Base-by-base conservation (phyloP, 768 basidiomycete species). In the Nidula microcarpa region DNA sequence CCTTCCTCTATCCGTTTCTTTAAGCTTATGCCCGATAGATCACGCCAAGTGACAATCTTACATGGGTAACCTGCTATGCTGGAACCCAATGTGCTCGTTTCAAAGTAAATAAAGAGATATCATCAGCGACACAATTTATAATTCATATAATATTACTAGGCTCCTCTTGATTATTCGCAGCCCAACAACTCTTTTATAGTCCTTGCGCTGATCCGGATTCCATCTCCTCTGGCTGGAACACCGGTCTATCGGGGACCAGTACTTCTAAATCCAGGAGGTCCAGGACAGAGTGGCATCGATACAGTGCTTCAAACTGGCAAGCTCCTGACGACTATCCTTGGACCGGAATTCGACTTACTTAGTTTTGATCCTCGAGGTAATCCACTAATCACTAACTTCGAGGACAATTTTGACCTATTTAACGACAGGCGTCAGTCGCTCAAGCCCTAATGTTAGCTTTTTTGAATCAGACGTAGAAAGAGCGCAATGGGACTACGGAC, bases 321-420 rank as follows among this genome's bases (percentile, higher is more conserved):
- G 7, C 33, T 50, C 1, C 47, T 79, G 7, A 60, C 65, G 6
- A 34, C 50, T 1, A 57, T 75, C 11, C 46, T 79, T 6, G 78
- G 79, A 4, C 68, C 73, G n/a, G 62, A 70, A 43, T 80, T 74
- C 54, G 76, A 80, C 51, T 55, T 79, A 2, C 66, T 80, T 9
- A 68, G 74, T 3, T 79, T 78, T 54, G 78, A 80, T 58, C 76
- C 76, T n/a, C 60, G 76, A 63, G 76, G 75, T 75, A 55, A 6
- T 56, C 23, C 23, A n/a, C n/a, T 30, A 30, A 30, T 30, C 23
- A 49, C 5, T 39, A 43, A 9, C 3, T 16, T n/a, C 10, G 16
- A 16, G n/a, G 33, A n/a, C 48, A 8, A 30, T 30, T 30, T 30
- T 30, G 23, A 30, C 23, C 23, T 4, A 30, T 14, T 23, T 35